These are phyloP conservation scores for Plasmopara viticola DNA, from an alignment of 352 stramenopile species.

Conservation along the genomic window DNA sequence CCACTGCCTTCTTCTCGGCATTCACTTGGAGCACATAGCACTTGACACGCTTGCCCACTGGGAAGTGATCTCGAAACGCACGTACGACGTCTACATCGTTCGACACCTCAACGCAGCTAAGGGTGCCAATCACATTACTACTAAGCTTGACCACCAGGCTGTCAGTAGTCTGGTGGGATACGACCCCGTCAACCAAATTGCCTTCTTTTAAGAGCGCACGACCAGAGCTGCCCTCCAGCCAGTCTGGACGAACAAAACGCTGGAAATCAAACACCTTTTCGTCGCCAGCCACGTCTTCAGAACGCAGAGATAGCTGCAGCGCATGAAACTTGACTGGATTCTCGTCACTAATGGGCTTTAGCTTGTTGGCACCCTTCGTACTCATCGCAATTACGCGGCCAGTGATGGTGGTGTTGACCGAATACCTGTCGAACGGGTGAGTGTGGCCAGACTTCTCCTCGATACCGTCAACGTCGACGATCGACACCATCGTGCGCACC, in stretches of 20 bases:
- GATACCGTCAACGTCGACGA: conserved; percentile 73
- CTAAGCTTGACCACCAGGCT: conserved; percentile 63
- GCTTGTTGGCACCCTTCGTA: conserved; percentile 79
- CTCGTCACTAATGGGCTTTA: conserved; percentile 67
- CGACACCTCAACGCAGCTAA: conserved; percentile 64
- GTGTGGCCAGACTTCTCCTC: conserved; percentile 25
- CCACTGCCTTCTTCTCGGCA: conserved; percentile 62
- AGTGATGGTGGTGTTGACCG: conserved; percentile 60
- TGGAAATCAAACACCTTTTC: conserved; percentile 33
- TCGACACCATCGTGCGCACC: conserved; percentile 67
- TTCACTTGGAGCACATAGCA: conserved; percentile 63
- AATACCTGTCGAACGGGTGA: conserved; percentile 80
- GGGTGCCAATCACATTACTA: conserved; percentile 58
- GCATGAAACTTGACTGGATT: conserved; percentile 74
- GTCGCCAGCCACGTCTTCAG: conserved; percentile 33
- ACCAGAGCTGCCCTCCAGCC: conserved; percentile 60
- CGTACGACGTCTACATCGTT: conserved; percentile 48
- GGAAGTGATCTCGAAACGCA: conserved; percentile 61
- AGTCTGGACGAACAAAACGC: conserved; percentile 63
- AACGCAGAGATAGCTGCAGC: conserved; percentile 65
- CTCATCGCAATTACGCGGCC: conserved; percentile 62
- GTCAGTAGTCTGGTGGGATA: conserved; percentile 56
- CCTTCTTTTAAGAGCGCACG: conserved; percentile 57
- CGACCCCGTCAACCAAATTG: conserved; percentile 55
- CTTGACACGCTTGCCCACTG: conserved; percentile 68